phyloP scores from a whole-genome alignment of 2,329 filamentous ascomycete genomes.

The Aspergillus brasiliensis region DNA sequence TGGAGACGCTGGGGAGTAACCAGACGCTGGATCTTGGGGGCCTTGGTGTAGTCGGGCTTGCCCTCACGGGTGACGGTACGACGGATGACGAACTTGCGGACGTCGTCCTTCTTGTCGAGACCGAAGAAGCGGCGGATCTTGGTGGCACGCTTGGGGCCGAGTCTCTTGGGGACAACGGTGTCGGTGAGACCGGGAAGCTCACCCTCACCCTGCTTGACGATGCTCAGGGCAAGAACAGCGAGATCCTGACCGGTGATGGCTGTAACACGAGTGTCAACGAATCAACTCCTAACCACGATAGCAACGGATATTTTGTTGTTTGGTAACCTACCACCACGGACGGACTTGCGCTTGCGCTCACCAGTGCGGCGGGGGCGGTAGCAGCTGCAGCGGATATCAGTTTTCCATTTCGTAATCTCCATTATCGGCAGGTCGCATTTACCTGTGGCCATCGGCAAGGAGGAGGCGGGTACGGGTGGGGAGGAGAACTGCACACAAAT shows the following conservation, averaged over 20 bases:
- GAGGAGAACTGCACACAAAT: conserved; percentile 65
- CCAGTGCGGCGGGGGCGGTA: conserved; percentile 97
- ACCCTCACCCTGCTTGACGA: conserved; percentile 96
- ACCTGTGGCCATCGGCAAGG: conserved; percentile 86
- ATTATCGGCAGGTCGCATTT: conserved; percentile 11
- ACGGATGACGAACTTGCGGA: conserved; percentile 99
- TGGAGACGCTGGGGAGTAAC: conserved; percentile 99
- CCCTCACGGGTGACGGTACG: conserved; percentile 96
- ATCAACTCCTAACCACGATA: neutral
- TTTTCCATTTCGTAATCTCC: neutral
- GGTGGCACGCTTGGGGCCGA: conserved; percentile 98
- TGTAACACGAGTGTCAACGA: conserved; percentile 23
- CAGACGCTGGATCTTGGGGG: conserved; percentile 99
- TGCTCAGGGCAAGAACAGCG: conserved; percentile 86
- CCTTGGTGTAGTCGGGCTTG: conserved; percentile 99
- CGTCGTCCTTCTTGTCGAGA: conserved; percentile 99
- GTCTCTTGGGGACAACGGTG: conserved; percentile 96
- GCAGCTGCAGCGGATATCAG: conserved; percentile 59
- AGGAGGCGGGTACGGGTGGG: conserved; percentile 98
- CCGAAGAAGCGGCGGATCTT: conserved; percentile 99
- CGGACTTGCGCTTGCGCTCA: conserved; percentile 99
- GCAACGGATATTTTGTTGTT: conserved; percentile 1
- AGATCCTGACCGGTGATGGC: conserved; percentile 98
- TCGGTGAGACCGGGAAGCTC: conserved; percentile 98
- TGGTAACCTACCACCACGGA: conserved; percentile 67